Base-by-base conservation (phyloP, 108 stramenopile species). In the Cyclotella kingstonii region DNA sequence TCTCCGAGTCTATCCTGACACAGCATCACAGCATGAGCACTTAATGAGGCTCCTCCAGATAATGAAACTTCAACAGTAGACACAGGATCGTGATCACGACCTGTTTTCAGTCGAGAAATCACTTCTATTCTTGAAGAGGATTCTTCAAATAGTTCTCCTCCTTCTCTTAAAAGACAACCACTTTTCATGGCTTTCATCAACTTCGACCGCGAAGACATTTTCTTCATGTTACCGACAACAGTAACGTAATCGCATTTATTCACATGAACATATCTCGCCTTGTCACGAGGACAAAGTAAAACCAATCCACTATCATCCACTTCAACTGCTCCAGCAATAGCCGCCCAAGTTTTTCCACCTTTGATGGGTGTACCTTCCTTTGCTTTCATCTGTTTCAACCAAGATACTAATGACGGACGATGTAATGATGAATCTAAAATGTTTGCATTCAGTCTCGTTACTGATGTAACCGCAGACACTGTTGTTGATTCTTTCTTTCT, bases 301-400 rank as follows among this genome's bases (percentile, higher is more conserved):
- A 91, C 83, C 39, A 87, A 53, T 14, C 89, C 89, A 11, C 84
- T 81, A 63, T 91, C 89, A 68, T 91, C 89, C 0, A 87, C 81
- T 19, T 85, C 81, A 2, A 73, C 73, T 9, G 89, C 89, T 33
- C 89, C 89, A 0, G 89, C 84, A 3, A 85, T 29, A 25, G 86
- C 89, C 0, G 76, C 77, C 89, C 89, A 91, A 64, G 81, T 78
- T n/a, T 86, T 91, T 1, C 89, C 89, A 31, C 89, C 89, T 34
- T 81, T 79, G 61, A 91, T 83, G 29, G 86, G 84, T 11, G 51
- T 78, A 21, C 86, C 86, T 36, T 86, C 83, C 3, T 67, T n/a
- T 7, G 77, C 79, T 53, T 84, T 84, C 12, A 66, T 49, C 38
- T 87, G 77, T 68, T 91, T 91, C 19, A 91, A 74, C 89, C 89